Evolutionary conservation across 306 rosid species (phyloP).

Genomic region (Corylus heterophylla): DNA sequence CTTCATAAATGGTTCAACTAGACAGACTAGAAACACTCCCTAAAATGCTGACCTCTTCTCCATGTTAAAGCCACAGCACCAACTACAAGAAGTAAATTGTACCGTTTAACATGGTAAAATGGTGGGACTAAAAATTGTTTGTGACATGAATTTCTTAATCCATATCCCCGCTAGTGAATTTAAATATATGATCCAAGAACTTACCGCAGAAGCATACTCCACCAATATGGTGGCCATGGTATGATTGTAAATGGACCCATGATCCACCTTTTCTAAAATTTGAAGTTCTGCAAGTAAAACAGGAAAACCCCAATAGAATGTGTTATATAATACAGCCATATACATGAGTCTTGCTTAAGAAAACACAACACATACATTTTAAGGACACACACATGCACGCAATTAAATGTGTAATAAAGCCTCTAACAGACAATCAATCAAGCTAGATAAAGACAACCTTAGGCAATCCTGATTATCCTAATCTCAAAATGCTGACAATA

Average conservation of each 20-base stretch:
- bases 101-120: neutral
- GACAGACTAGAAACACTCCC: constrained; percentile 16
- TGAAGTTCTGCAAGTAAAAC: constrained; percentile 50
- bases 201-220: constrained; percentile 88
- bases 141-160: neutral
- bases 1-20: constrained; percentile 2
- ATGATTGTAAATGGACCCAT: constrained; percentile 50
- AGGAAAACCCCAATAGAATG: constrained; percentile 6
- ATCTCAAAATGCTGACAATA: neutral
- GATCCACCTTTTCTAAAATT: constrained; percentile 20
- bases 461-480: neutral
- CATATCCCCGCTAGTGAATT: neutral
- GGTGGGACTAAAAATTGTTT: neutral
- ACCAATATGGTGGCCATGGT: constrained; percentile 75
- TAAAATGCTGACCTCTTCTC: constrained; percentile 15
- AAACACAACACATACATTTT: neutral
- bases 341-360: neutral
- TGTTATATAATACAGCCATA: neutral
- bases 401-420: neutral
- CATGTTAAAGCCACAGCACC: constrained; percentile 12
- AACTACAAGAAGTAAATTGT: neutral
- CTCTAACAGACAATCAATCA: neutral
- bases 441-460: neutral
- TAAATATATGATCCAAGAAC: constrained; percentile 14
- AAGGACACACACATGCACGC: neutral